Evolutionary conservation across 2,329 filamentous ascomycete species (phyloP), one percentile per base, ranked within the genome.

Genomic region (Xylaria sp.): DNA sequence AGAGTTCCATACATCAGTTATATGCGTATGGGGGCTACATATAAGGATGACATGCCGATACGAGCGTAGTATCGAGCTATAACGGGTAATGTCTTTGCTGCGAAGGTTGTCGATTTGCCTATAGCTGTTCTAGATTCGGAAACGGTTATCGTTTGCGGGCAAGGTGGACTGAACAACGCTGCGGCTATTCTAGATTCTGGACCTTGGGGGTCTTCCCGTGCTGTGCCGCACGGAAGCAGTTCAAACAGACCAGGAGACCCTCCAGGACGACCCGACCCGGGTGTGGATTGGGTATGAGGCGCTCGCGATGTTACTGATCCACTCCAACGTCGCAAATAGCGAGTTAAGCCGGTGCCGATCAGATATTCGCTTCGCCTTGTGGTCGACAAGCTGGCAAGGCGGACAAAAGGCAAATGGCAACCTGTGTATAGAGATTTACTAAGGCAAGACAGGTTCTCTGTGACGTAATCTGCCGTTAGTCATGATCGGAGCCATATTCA

Each of bases 291-390:
- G 64, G 40, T 43, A 59, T 56, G 31, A 21, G 33, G 51, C 42
- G 23, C 28, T 25, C 23, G 19, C 37, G 17, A 51, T 46, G 45
- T 50, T 45, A 35, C 49, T 25, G 37, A 53, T 40, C 47, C 58
- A 46, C n/a, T 37, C 14, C 35, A 28, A 53, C 28, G 43, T 54
- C 42, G 21, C 38, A 51, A n/a, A 37, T 55, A 19, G n/a, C 37
- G 15, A 45, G 43, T 59, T 50, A 42, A 50, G 17, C 21, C 21
- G 35, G 40, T 9, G 51, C 7, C 55, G 55, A 52, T 60, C 33
- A 47, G n/a, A 60, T 57, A 19, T 47, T 43, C 60, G 45, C 63
- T 65, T 40, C 62, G 58, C 63, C 61, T 51, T 51, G 17, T 15
- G 14, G 31, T 37, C 31, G 25, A 38, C 23, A 38, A 47, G 15